Base-by-base conservation (phyloP, 257 asterid species). In the Solanum pimpinellifolium region DNA sequence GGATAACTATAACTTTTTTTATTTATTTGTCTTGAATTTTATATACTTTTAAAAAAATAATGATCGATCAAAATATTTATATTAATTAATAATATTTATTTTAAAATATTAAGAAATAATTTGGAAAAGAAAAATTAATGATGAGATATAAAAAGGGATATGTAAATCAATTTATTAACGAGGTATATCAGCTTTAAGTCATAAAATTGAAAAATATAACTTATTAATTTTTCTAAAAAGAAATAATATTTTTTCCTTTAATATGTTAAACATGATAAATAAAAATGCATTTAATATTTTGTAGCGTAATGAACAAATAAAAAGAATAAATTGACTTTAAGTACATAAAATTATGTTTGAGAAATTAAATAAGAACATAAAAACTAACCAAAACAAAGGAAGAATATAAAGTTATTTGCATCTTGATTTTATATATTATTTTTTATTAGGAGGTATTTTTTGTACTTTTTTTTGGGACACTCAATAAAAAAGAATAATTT, bases 1-100 rank as follows among this genome's bases (percentile, higher is more conserved):
- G 46, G 80, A 72, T 72, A 72, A 72, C 47, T 72, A 72, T 33
- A 25, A 6, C 33, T 65, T n/a, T 25, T 11, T 27, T 6, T 27
- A 12, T 66, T 12, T 66, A 0, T 27, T 27, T 0, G 1, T 2
- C 3, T 23, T 60, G 6, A 60, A 60, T 9, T 10, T n/a, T 65
- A 2, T 3, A 5, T 0, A 3, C 25, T 11, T 0, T 5, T 11
- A 0, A 62, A 25, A 25, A 65, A n/a, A n/a, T 59, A 20, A 59
- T 60, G 2, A 60, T 60, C 0, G 3, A 60, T 59, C 23, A 59
- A 0, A 59, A 59, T 60, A 60, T 60, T 21, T 23, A 23, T 60
- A 60, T 9, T 0, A 60, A 60, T 60, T 60, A 18, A 0, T 18
- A 23, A 9, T 60, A 9, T 60, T 60, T 60, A 60, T 11, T 60